Percentiles rank a stretch among this genome's conserved stretches.
phyloP scores from a whole-genome alignment of 805 yeast genomes.

The Tetrapisispora taiwanensis region DNA sequence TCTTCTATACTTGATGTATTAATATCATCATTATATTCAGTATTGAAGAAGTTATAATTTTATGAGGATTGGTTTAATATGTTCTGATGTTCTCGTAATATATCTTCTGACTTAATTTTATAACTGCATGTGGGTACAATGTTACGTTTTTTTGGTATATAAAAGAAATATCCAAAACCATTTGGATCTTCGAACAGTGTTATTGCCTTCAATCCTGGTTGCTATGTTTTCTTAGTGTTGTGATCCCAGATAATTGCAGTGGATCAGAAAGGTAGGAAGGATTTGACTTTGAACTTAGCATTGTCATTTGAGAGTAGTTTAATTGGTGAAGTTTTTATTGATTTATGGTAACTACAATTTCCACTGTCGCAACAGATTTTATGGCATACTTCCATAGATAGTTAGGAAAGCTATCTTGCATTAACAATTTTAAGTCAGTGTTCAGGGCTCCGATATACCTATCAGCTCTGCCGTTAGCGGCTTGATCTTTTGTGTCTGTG shows the following conservation, averaged over 20 bases:
- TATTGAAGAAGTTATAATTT: no score
- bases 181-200: background rate
- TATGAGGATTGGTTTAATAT: no score
- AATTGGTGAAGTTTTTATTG: background rate
- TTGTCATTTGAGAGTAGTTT: background rate
- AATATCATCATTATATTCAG: no score
- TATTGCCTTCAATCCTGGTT: background rate
- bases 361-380: constrained; percentile 1
- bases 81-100: no score
- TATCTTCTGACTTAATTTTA: no score
- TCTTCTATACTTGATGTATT: no score
- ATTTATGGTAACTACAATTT: background rate
- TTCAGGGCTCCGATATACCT: constrained; percentile 2
- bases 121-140: background rate
- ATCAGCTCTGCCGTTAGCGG: constrained; percentile 9
- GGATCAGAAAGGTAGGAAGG: background rate
- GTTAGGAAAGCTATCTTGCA: background rate
- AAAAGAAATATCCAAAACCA: background rate
- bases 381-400: constrained; percentile 5
- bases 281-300: background rate
- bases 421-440: constrained; percentile 1
- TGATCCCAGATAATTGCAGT: background rate
- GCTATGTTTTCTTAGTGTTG: background rate
- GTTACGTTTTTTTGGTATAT: background rate
- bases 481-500: constrained; percentile 5